Evolutionary conservation across 2,329 filamentous ascomycete genomes (phyloP), one percentile per base, ranked within the genome.

Genomic region (Fusarium sp.): DNA sequence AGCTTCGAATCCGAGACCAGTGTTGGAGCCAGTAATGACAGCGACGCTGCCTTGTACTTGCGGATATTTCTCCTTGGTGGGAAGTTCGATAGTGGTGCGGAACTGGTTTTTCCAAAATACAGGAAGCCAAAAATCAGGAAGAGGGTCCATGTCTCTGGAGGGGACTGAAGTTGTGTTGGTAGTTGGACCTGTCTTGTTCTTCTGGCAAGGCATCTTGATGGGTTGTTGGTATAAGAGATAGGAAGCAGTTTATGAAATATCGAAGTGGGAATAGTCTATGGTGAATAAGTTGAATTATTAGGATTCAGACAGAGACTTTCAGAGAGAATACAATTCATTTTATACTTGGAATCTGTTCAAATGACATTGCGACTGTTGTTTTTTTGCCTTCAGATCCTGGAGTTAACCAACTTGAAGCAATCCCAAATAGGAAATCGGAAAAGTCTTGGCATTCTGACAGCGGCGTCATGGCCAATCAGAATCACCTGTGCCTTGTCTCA

Each of bases 11-110:
- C 74, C 74, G 6, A 76, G 64, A 4, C 74, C 74, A 2, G 57
- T 69, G 53, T 76, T 76, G 31, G 74, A 71, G 19, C 74, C 74
- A 0, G 74, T 76, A 36, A 76, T 49, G 43, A 76, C 68, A 3
- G 65, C 70, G 7, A 62, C 63, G 51, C 65, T 66, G 3, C 64
- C 67, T 17, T 56, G 11, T 2, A 62, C 57, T 4, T 69, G 42
- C 0, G 72, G 55, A 15, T 69, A 72, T n/a, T 28, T 57, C 3
- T 67, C 46, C 13, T 36, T 65, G 5, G 71, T 66, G 14, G 72
- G 72, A 0, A 74, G 43, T 1, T 73, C 65, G 19, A 73, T 72
- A 4, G 54, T 73, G 36, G 69, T 72, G 2, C 63, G 66, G 14
- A 73, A 73, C 34, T 73, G 70, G 22, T 73, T 73, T 14, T 59